phyloP scores from a whole-genome alignment of 1,284 basidiomycete species.

The Agroathelia rolfsii region DNA sequence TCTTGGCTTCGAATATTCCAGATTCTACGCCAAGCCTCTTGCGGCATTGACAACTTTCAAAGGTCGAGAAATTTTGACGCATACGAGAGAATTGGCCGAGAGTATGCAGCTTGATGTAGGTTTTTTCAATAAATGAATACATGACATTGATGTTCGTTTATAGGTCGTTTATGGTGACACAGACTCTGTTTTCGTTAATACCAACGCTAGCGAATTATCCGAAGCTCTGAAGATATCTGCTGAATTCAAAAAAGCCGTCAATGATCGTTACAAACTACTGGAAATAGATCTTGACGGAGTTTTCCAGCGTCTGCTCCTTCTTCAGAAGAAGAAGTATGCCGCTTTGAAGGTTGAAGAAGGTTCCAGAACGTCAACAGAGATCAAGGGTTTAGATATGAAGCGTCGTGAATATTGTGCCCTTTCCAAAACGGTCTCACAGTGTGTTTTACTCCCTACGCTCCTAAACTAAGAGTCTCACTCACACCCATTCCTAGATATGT shows the following conservation, averaged over 20 bases:
- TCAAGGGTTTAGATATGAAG: conserved; percentile 99
- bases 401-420: conserved; percentile 90
- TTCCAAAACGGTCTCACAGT: conserved; percentile 91
- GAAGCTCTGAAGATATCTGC: conserved; percentile 88
- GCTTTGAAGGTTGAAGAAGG: conserved; percentile 88
- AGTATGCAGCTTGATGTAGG: conserved; percentile 80
- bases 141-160: conserved; percentile 3
- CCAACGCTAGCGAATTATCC: conserved; percentile 80
- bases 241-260: conserved; percentile 92
- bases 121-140: too few relatives aligned
- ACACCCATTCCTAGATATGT: conserved; percentile 53
- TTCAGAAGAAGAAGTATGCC: conserved; percentile 99
- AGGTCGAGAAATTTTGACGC: conserved; percentile 93
- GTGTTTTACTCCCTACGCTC: too few relatives aligned
- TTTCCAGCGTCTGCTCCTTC: conserved; percentile 85
- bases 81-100: conserved; percentile 90
- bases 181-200: conserved; percentile 98
- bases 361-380: conserved; percentile 68
- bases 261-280: conserved; percentile 89
- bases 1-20: conserved; percentile 93
- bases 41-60: conserved; percentile 97
- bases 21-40: conserved; percentile 95
- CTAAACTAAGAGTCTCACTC: background rate
- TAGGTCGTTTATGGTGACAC: conserved; percentile 99
- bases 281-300: conserved; percentile 97